Evolutionary conservation across 2,329 filamentous ascomycete genomes (phyloP), one percentile per base, ranked within the genome.

Genomic region (Botryosphaeria dothidea): DNA sequence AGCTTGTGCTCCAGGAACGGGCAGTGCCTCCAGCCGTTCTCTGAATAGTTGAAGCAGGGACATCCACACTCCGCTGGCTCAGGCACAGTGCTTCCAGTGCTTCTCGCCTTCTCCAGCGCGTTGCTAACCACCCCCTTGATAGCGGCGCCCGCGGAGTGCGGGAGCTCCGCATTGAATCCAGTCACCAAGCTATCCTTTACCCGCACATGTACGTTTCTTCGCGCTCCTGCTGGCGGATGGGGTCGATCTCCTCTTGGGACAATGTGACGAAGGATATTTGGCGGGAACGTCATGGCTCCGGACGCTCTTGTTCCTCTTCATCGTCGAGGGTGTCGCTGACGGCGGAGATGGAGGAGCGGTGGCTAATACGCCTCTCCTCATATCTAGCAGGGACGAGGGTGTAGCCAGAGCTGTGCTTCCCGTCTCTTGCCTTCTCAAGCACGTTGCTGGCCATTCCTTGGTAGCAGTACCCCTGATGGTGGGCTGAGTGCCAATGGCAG

Each of bases 71-170:
- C 17, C 38, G 4, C 17, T 13, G 38, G 38, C 11, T 11, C 9
- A 15, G 38, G 38, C 13, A 25, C 15, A 31, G 62, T 45, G 34
- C 52, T 38, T 2, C 54, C 45, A 3, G 34, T 46, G 11, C 23
- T 68, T 29, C 15, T 29, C 9, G 19, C 15, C 15, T 36, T 15
- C 88, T 11, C 36, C 2, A 48, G 3, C 5, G 76, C 81, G 46
- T 67, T 77, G 31, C 77, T 86, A 17, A 9, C 48, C 19, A 36
- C 41, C 1, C 11, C 41, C 57, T 15, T 9, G n/a, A 48, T 43
- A 1, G 57, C 17, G 0, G 17, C 25, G 9, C 13, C 57, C 9
- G 43, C 43, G 41, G 25, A 25, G 57, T 36, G 61, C 49, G 56
- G 25, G 3, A 54, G 17, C n/a, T 64, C 49, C 6, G 43, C 29